Evolutionary conservation across 129 eudicot genomes (phyloP).

Genomic region (Deinandra increscens): DNA sequence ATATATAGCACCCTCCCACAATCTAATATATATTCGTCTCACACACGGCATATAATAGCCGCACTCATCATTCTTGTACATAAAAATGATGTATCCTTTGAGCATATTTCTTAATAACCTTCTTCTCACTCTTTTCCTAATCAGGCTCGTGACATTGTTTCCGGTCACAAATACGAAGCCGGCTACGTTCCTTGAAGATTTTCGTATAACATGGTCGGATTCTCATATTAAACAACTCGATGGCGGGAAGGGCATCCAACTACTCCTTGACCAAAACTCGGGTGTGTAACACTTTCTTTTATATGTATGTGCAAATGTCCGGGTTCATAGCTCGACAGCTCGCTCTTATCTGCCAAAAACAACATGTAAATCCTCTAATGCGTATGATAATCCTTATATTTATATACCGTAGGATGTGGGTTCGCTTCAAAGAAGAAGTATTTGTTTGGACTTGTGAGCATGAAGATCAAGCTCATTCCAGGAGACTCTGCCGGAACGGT

Average conservation of each 20-base stretch:
- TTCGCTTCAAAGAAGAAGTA: conserved; percentile 17
- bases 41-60: neutral
- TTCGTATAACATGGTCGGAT: conserved; percentile 16
- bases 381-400: too few species aligned
- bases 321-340: neutral
- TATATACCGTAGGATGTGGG: conserved; percentile 9
- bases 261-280: conserved; percentile 17
- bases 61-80: neutral
- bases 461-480: conserved; percentile 22
- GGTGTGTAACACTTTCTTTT: neutral
- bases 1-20: conserved; percentile 10
- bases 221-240: conserved; percentile 17
- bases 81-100: conserved; percentile 2
- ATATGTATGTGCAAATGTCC: neutral
- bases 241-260: conserved; percentile 14
- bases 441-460: conserved; percentile 23
- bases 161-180: neutral
- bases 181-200: conserved; percentile 17
- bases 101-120: neutral
- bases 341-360: neutral
- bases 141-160: neutral
- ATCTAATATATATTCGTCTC: neutral
- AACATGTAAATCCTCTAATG: too few species aligned
- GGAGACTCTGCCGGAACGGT: conserved; percentile 22
- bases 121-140: conserved; percentile 10